A percentile compares a stretch with the other conserved stretches of the same genome.
Conservation (phyloP, 1,139 yeast species). For the Magnusiomyces suaveolens region DNA sequence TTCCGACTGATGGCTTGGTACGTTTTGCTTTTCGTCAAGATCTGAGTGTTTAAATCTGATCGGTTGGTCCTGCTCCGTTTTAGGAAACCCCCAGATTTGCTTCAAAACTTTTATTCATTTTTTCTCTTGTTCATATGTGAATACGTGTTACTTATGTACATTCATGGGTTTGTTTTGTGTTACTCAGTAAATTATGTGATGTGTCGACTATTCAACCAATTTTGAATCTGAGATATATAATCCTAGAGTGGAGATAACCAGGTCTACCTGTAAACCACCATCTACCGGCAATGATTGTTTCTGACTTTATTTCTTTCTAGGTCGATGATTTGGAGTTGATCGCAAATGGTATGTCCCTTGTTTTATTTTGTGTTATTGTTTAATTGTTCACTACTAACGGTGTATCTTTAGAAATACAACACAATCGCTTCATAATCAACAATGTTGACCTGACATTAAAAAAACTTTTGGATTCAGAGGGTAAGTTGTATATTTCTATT, state of each 20-base stretch:
- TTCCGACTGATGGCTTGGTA: too few species aligned
- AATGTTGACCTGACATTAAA: slow-evolving; percentile 57
- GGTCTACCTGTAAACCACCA: too few species aligned
- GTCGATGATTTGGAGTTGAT: too few species aligned
- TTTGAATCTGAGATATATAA: too few species aligned
- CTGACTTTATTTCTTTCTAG: too few species aligned
- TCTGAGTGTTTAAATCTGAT: not conserved
- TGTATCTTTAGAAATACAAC: not conserved
- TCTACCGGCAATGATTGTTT: too few species aligned
- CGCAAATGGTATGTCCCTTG: not conserved
- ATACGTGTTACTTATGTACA: not conserved
- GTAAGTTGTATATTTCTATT: slow-evolving; percentile 12
- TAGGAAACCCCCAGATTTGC: not conserved
- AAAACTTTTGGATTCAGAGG: slow-evolving; percentile 59
- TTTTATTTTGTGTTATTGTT: not conserved
- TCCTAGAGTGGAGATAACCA: too few species aligned
- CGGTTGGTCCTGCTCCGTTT: not conserved
- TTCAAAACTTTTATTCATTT: not conserved
- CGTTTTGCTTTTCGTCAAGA: too few species aligned
- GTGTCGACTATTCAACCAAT: not conserved
- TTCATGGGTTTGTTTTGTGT: too few species aligned
- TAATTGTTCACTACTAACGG: not conserved
- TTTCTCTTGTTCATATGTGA: not conserved
- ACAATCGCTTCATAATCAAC: slow-evolving; percentile 38
- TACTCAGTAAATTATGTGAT: too few species aligned